phyloP scores from a whole-genome alignment of 139 green algal genomes.

The Tetraselmis chui region DNA sequence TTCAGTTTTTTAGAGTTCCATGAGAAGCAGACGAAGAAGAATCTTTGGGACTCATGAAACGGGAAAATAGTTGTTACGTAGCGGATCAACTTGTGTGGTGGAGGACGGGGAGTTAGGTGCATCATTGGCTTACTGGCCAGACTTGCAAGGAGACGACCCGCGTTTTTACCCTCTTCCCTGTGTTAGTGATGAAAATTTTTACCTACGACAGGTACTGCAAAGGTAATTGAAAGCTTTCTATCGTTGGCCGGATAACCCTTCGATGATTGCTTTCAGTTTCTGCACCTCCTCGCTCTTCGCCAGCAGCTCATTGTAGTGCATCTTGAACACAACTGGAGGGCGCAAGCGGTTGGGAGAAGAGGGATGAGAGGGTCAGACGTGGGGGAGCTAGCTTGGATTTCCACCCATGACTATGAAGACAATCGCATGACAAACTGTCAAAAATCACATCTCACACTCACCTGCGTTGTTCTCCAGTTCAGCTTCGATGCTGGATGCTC shows the following conservation, averaged over 20 bases:
- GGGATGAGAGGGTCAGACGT: neutral
- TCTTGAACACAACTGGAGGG: constrained; percentile 49
- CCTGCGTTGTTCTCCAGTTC: constrained; percentile 65
- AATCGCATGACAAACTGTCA: neutral
- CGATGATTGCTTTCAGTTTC: constrained; percentile 45
- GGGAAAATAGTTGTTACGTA: too few relatives aligned
- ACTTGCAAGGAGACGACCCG: too few relatives aligned
- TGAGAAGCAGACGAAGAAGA: too few relatives aligned
- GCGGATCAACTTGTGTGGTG: too few relatives aligned
- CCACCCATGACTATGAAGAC: neutral
- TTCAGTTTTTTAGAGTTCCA: too few relatives aligned
- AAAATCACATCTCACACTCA: constrained; percentile 6
- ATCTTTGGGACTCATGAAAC: too few relatives aligned
- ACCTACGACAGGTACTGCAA: too few relatives aligned
- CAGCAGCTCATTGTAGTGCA: constrained; percentile 64
- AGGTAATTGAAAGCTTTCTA: too few relatives aligned
- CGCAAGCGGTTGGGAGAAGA: neutral
- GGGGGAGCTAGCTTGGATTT: constrained; percentile 6
- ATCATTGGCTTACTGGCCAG: too few relatives aligned
- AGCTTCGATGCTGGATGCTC: constrained; percentile 39
- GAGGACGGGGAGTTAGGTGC: too few relatives aligned
- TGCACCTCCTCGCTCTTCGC: constrained; percentile 55
- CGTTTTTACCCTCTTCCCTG: too few relatives aligned
- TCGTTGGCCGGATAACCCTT: constrained; percentile 24
- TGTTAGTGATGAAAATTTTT: too few relatives aligned